Evolutionary conservation across 2,329 filamentous ascomycete species (phyloP).

Genomic region (Dothideomycetidae sp.): DNA sequence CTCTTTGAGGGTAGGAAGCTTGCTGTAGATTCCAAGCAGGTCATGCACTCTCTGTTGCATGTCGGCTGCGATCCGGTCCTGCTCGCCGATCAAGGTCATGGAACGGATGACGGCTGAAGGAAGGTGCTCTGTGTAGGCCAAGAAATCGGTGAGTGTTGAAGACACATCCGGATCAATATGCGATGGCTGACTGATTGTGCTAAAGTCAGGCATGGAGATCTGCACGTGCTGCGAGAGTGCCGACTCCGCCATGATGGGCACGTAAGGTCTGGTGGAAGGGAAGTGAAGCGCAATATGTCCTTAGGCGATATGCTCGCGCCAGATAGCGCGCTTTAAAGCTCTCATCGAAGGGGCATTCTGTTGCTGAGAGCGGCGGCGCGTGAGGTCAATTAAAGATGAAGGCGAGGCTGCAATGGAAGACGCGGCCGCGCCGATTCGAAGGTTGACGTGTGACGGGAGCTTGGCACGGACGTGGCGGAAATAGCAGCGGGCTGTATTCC

Average conservation of each 20-base stretch:
- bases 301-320: not conserved
- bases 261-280: not conserved
- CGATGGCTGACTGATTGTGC: slow-evolving; percentile 6
- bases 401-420: no score
- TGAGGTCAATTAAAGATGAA: not conserved
- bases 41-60: slow-evolving; percentile 33
- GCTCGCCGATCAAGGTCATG: slow-evolving; percentile 44
- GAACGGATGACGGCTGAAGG: slow-evolving; percentile 50
- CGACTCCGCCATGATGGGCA: slow-evolving; percentile 10
- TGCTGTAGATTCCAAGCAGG: slow-evolving; percentile 34
- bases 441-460: not conserved
- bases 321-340: not conserved
- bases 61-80: slow-evolving; percentile 31
- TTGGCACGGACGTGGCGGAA: not conserved
- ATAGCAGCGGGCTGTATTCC: not conserved
- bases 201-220: slow-evolving; percentile 12
- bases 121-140: slow-evolving; percentile 56
- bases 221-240: slow-evolving; percentile 10
- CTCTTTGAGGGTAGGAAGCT: slow-evolving; percentile 36
- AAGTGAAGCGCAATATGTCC: not conserved
- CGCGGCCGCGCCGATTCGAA: no score
- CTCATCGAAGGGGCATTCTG: not conserved
- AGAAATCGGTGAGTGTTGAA: slow-evolving; percentile 52
- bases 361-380: not conserved
- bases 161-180: slow-evolving; percentile 46